Evolutionary conservation across 2,329 filamentous ascomycete genomes (phyloP), one percentile per base, ranked within the genome.

Genomic region (Cryphonectria japonica): DNA sequence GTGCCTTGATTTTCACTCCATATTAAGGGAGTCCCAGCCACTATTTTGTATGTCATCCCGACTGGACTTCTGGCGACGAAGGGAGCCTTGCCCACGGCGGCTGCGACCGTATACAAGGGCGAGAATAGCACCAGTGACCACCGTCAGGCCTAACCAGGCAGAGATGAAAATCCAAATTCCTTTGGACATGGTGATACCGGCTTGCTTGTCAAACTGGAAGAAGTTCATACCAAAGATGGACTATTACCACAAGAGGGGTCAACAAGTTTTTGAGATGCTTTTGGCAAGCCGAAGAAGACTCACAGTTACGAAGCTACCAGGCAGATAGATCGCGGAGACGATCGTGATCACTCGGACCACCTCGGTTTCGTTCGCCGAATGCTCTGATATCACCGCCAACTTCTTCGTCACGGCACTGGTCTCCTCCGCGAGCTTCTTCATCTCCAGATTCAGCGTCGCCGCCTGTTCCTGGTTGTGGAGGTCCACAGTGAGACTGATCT

Each of bases 281-380:
- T 14, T 37, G 37, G 60, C 22, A 37, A 4, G n/a, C 29, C 26
- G 29, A 16, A 34, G 29, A 13, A 22, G 14, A 68, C 69, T 71
- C 26, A 71, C 75, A 54, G 72, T 76, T 34, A 74, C 70, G 63
- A 78, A 78, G 11, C 74, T 75, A 13, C 76, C 75, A 1, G 76
- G 76, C 16, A 78, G 62, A 41, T 77, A 78, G 1, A 78, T 69
- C 3, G 76, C 73, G 14, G 76, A 76, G 11, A 77, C 68, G 11
- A 78, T 73, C 1, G 76, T 78, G 26, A 78, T 77, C 6, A 77
- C 71, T 16, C 74, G 69, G 7, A 78, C 75, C 22, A 77, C 75
- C 32, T 73, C 76, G 32, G 76, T 75, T 52, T 77, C 75, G 29
- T 76, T 72, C 2, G 76, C 76, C 19, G 75, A 74, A n/a, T 69